phyloP scores from a whole-genome alignment of 768 basidiomycete species.

The Collybia sordida region DNA sequence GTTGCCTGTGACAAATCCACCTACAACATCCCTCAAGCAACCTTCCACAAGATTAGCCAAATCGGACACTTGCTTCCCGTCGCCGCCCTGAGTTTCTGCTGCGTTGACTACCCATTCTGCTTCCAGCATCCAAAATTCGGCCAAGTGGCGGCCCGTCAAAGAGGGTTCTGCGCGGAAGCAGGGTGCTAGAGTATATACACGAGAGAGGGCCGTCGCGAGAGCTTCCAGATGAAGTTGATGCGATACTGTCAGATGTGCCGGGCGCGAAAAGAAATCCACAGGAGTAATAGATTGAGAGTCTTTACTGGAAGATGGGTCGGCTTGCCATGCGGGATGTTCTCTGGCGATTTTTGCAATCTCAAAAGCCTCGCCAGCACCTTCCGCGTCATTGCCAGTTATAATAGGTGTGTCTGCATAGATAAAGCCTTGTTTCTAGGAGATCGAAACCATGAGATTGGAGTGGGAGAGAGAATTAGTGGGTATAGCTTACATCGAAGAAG shows the following conservation, averaged over 20 bases:
- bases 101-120: slow-evolving; percentile 71
- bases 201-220: slow-evolving; percentile 69
- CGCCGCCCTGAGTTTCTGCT: neutral
- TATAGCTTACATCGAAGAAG: slow-evolving; percentile 67
- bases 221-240: slow-evolving; percentile 96
- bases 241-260: slow-evolving; percentile 89
- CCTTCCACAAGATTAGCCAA: slow-evolving; percentile 41
- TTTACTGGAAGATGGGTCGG: no score
- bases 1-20: slow-evolving; percentile 11
- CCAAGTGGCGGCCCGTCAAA: slow-evolving; percentile 86
- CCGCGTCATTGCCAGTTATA: slow-evolving; percentile 89
- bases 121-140: slow-evolving; percentile 99
- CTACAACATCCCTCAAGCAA: slow-evolving; percentile 25
- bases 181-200: slow-evolving; percentile 91
- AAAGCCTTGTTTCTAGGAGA: slow-evolving; percentile 71
- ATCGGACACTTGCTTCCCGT: slow-evolving; percentile 32
- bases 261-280: slow-evolving; percentile 69
- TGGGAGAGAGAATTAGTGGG: slow-evolving; percentile 1
- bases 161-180: slow-evolving; percentile 94
- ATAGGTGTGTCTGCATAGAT: slow-evolving; percentile 81
- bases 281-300: neutral
- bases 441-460: neutral
- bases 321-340: slow-evolving; percentile 23
- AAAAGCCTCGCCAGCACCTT: slow-evolving; percentile 95
- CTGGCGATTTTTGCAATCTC: slow-evolving; percentile 47